These are phyloP conservation scores for Dentipellis fragilis DNA, from an alignment of 768 basidiomycete species.

Conservation along the genomic window DNA sequence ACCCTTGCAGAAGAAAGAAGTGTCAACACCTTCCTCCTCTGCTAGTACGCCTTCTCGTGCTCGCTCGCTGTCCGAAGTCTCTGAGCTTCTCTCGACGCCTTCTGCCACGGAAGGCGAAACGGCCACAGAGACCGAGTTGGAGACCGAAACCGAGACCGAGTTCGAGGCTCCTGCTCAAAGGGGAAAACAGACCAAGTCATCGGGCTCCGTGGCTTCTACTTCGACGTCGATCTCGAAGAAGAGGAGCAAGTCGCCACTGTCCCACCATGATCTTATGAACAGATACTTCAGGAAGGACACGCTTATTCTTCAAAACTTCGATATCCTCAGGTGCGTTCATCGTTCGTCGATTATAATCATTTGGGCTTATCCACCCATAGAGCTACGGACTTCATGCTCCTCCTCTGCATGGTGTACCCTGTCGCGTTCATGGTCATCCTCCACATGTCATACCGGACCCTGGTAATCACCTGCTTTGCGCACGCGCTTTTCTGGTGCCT, in stretches of 20 bases:
- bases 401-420: conserved; percentile 65
- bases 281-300: conserved; percentile 87
- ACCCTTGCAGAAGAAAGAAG: conserved; percentile 35
- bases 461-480: conserved; percentile 60
- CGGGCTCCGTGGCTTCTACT: neutral
- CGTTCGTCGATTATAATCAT: neutral
- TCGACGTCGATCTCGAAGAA: neutral
- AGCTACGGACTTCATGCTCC: conserved; percentile 74
- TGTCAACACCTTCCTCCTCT: conserved; percentile 6
- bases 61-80: conserved; percentile 10
- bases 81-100: conserved; percentile 35
- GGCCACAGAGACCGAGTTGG: conserved; percentile 54
- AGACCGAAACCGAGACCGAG: conserved; percentile 34
- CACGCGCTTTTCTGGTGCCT: conserved; percentile 83
- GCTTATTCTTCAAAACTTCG: conserved; percentile 71
- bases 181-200: conserved; percentile 5
- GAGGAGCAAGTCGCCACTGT: conserved; percentile 23
- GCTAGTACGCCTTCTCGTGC: conserved; percentile 1
- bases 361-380: conserved; percentile 30
- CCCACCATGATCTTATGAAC: conserved; percentile 84
- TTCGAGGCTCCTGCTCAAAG: conserved; percentile 1
- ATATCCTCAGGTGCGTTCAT: conserved; percentile 64
- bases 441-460: conserved; percentile 33
- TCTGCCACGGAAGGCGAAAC: conserved; percentile 64
- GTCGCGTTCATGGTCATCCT: conserved; percentile 51